A percentile compares a stretch with the other conserved stretches of the same genome.
Evolutionary conservation across 1,139 yeast species (phyloP).

Genomic region (Zygoascus sp.): DNA sequence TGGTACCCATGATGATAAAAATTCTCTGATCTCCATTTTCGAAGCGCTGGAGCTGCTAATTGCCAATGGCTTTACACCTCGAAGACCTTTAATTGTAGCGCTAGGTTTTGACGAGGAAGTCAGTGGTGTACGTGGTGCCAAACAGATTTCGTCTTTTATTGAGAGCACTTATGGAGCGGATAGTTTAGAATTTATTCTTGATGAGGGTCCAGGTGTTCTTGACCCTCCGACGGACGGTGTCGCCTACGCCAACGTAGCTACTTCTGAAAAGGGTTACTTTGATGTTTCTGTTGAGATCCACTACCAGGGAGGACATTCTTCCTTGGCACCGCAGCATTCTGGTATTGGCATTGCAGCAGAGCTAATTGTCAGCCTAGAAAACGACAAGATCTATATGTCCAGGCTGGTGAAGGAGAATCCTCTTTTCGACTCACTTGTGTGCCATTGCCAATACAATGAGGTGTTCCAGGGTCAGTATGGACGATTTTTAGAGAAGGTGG

Average conservation of each 20-base stretch:
- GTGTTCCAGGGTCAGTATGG: conserved; percentile 28
- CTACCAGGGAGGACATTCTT: conserved; percentile 70
- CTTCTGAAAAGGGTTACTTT: conserved; percentile 63
- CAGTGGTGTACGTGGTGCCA: conserved; percentile 56
- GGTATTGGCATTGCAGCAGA: conserved; percentile 62
- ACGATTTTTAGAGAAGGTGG: conserved; percentile 18
- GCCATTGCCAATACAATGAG: conserved; percentile 38
- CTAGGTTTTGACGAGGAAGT: conserved; percentile 74
- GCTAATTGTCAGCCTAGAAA: conserved; percentile 48
- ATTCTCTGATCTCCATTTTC: conserved; percentile 50
- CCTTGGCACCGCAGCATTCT: conserved; percentile 68
- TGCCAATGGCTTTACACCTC: conserved; percentile 45
- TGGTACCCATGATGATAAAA: conserved; percentile 63
- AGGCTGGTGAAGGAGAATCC: conserved; percentile 48
- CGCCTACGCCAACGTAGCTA: conserved; percentile 53
- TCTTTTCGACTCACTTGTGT: conserved; percentile 41
- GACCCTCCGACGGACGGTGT: conserved; percentile 32
- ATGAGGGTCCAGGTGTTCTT: conserved; percentile 48
- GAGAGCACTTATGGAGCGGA: conserved; percentile 51
- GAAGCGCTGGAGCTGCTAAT: conserved; percentile 55
- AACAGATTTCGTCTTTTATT: conserved; percentile 41
- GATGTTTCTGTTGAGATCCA: conserved; percentile 46
- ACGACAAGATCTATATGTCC: conserved; percentile 42
- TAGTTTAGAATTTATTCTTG: conserved; percentile 54
- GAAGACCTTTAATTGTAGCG: conserved; percentile 53